These are phyloP conservation scores for Hymenoscyphus occultus DNA, from an alignment of 2,329 filamentous ascomycete species.

Conservation along the genomic window DNA sequence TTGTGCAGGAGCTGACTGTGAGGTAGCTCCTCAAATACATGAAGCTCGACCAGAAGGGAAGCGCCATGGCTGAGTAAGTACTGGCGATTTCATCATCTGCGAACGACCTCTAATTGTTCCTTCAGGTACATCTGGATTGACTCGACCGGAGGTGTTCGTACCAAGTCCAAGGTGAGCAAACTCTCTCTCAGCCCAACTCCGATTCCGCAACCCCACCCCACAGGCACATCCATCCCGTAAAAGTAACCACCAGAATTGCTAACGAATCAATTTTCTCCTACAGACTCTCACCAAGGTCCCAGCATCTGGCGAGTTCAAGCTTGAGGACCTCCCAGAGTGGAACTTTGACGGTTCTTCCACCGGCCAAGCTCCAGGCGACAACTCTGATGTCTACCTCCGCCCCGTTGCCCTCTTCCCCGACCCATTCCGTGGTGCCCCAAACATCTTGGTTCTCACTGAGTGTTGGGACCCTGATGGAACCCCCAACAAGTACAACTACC, in stretches of 20 bases:
- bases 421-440: conserved; percentile 84
- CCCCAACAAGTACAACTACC: conserved; percentile 98
- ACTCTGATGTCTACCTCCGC: conserved; percentile 96
- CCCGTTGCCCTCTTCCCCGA: conserved; percentile 87
- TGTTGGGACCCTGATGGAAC: conserved; percentile 92
- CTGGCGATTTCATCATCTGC: neutral
- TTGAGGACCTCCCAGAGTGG: conserved; percentile 72
- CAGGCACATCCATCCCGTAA: neutral
- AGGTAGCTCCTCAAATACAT: conserved; percentile 86
- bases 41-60: conserved; percentile 83
- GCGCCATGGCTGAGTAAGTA: conserved; percentile 89
- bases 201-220: conserved; percentile 25
- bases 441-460: conserved; percentile 91
- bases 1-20: conserved; percentile 17
- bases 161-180: conserved; percentile 85
- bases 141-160: conserved; percentile 75
- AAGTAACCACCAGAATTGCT: conserved; percentile 10
- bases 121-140: conserved; percentile 86
- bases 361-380: conserved; percentile 86
- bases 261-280: conserved; percentile 25
- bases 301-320: conserved; percentile 38
- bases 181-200: neutral
- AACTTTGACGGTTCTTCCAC: conserved; percentile 90
- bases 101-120: conserved; percentile 14
- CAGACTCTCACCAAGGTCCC: conserved; percentile 63